A percentile compares a stretch with the other conserved stretches of the same genome.
phyloP scores from a whole-genome alignment of 306 rosid genomes.

The Castanea mollissima region DNA sequence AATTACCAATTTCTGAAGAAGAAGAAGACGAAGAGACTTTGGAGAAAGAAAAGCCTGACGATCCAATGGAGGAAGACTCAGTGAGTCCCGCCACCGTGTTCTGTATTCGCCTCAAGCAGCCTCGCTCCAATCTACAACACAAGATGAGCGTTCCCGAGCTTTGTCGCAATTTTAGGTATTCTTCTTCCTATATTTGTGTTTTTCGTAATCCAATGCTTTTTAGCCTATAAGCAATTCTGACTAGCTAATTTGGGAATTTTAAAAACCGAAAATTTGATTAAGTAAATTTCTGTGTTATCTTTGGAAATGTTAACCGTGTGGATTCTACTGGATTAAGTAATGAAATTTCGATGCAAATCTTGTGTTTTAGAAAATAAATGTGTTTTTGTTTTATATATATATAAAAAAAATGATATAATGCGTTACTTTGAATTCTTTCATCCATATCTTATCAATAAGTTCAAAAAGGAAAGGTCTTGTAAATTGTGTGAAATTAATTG shows the following conservation, averaged over 20 bases:
- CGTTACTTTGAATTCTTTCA: neutral
- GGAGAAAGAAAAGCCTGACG: conserved; percentile 27
- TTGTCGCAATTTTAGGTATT: conserved; percentile 92
- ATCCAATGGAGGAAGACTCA: conserved; percentile 75
- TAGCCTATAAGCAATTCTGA: neutral
- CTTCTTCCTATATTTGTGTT: neutral
- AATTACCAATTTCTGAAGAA: conserved; percentile 27
- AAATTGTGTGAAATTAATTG: neutral
- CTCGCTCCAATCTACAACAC: conserved; percentile 64
- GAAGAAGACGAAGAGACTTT: conserved; percentile 28
- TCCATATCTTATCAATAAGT: neutral
- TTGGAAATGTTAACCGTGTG: neutral
- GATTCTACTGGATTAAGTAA: neutral
- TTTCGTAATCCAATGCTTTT: neutral
- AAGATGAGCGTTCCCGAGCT: conserved; percentile 90
- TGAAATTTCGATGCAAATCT: neutral
- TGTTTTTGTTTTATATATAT: no score
- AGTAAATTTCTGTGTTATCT: neutral
- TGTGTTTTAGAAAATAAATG: no score
- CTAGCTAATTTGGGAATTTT: neutral
- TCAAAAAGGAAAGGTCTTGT: neutral
- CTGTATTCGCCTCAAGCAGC: conserved; percentile 68
- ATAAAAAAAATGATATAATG: neutral
- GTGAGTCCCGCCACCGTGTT: conserved; percentile 70
- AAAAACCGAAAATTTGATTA: neutral